Evolutionary conservation across 169 alveolate species (phyloP).

Genomic region (Plasmodium blacklocki): DNA sequence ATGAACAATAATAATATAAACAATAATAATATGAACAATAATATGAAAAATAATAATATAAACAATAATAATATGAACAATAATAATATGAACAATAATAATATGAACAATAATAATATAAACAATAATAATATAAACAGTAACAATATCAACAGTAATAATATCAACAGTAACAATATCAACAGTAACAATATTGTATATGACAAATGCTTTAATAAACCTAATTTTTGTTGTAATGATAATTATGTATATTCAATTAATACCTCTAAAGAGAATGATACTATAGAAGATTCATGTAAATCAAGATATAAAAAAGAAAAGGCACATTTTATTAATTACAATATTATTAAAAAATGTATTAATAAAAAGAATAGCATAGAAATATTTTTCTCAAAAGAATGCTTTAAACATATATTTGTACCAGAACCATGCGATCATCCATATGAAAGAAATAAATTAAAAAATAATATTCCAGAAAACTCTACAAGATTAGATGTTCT

Average conservation of each 20-base stretch:
- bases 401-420: constrained; percentile 89
- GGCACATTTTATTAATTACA: background rate
- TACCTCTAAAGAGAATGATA: background rate
- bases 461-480: constrained; percentile 90
- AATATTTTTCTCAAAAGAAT: constrained; percentile 74
- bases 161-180: too few relatives aligned
- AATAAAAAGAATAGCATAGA: constrained; percentile 23
- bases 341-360: constrained; percentile 22
- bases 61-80: too few relatives aligned
- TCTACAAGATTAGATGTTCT: constrained; percentile 93
- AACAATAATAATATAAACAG: too few relatives aligned
- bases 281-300: background rate
- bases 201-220: too few relatives aligned
- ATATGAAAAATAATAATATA: too few relatives aligned
- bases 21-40: too few relatives aligned
- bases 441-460: constrained; percentile 85
- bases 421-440: constrained; percentile 94
- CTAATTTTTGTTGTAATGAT: too few relatives aligned
- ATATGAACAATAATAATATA: too few relatives aligned
- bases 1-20: too few relatives aligned
- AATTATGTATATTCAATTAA: too few relatives aligned
- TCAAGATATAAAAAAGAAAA: background rate
- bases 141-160: too few relatives aligned
- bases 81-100: too few relatives aligned
- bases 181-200: background rate